Evolutionary conservation across 2,329 filamentous ascomycete genomes (phyloP), one percentile per base, ranked within the genome.

Genomic region (Cytospora mali): DNA sequence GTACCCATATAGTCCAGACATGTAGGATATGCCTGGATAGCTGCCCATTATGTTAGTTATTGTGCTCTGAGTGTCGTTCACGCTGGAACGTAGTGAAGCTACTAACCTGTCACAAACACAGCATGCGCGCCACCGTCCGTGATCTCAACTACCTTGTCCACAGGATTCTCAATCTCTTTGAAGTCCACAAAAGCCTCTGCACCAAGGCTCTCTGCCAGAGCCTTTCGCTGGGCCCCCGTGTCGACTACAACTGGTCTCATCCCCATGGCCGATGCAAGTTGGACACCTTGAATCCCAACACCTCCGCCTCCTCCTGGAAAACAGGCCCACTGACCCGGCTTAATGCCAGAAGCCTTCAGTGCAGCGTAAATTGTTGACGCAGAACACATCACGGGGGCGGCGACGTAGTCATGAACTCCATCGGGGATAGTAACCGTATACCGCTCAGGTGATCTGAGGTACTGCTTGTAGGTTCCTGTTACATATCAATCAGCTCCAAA

Each of bases 351-450:
- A 48, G 84, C 80, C 14, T 80, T 76, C 55, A 88, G 74, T 2
- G 83, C 81, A 3, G 81, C 79, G 70, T 87, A 84, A 64, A 86
- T 83, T 1, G 85, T 87, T 7, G 79, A 80, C 0, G 81, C 83
- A 50, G 76, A 79, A 73, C 85, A 88, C 82, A 87, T 86, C 62
- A 87, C 80, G 0, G 84, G 85, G 0, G 80, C 85, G 2, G 84
- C 84, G 18, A 84, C 68, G 69, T 81, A 75, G 28, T 80, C 76
- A 66, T 82, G 79, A 29, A 78, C 78, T 28, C 77, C 77, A 16
- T 81, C 81, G 0, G 83, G 75, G 0, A 81, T 77, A 42, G 83
- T 76, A 3, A 81, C 78, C 3, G 82, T 75, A 68, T 85, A 84
- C 58, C 81, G 76, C 16, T 82, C 84, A 0, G 85, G 84, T 1